phyloP scores from a whole-genome alignment of 78 protist species.

The Dictyostelium brefeldianum region DNA sequence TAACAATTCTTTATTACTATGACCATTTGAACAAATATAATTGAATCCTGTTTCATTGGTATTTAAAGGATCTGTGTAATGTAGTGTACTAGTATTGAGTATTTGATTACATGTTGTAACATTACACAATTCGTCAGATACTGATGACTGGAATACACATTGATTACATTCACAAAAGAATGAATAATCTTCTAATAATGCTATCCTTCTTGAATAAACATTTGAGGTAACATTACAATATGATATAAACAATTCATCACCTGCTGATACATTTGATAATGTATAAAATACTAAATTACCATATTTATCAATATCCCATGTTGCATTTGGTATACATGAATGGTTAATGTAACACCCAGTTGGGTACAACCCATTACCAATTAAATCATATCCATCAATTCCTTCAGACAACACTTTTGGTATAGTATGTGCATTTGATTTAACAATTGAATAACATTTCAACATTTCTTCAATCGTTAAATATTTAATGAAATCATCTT shows the following conservation, averaged over 20 bases:
- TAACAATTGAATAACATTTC: constrained; percentile 11
- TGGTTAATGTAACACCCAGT: constrained; percentile 31
- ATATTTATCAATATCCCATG: constrained; percentile 43
- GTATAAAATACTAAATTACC: constrained; percentile 7
- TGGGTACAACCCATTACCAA: constrained; percentile 20
- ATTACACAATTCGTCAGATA: background rate
- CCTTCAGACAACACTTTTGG: background rate
- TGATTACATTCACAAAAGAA: constrained; percentile 29
- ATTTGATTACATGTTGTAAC: too few relatives aligned
- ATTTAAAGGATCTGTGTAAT: too few relatives aligned
- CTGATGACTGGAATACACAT: background rate
- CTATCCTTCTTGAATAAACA: background rate
- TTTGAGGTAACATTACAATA: background rate
- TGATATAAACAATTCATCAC: constrained; percentile 12
- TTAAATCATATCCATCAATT: background rate
- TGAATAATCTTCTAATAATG: background rate
- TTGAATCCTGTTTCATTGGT: too few relatives aligned
- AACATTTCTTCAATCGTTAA: background rate
- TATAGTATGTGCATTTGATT: constrained; percentile 24
- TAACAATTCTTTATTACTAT: too few relatives aligned
- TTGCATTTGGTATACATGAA: constrained; percentile 35
- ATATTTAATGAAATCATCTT: background rate
- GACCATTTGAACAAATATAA: too few relatives aligned
- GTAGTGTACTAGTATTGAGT: too few relatives aligned
- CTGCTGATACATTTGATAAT: background rate